Conservation (phyloP, 768 basidiomycete genomes). For the Favolaschia claudopus region DNA sequence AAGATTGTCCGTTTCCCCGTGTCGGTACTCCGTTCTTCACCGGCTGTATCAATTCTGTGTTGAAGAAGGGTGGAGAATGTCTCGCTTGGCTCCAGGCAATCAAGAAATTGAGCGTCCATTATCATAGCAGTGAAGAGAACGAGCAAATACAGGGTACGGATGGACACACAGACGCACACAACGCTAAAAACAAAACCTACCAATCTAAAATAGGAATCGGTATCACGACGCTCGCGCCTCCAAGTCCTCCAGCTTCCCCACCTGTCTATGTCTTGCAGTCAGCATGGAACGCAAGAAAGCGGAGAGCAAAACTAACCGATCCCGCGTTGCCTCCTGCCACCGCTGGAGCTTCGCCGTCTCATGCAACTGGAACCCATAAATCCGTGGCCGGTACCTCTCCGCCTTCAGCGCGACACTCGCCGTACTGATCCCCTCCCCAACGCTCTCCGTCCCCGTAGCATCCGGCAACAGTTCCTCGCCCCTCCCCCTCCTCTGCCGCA, state of each 20-base stretch:
- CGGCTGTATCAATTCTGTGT: too few relatives aligned
- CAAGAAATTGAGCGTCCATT: too few relatives aligned
- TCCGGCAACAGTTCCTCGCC: slow-evolving; percentile 60
- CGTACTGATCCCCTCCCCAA: slow-evolving; percentile 77
- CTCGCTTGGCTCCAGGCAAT: too few relatives aligned
- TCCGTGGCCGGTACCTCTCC: slow-evolving; percentile 90
- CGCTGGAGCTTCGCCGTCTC: slow-evolving; percentile 92
- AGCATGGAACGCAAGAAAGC: slow-evolving; percentile 4
- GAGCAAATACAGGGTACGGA: too few relatives aligned
- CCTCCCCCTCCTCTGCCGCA: slow-evolving; percentile 45
- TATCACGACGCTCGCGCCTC: slow-evolving; percentile 38
- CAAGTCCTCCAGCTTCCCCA: slow-evolving; percentile 56
- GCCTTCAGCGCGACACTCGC: slow-evolving; percentile 86
- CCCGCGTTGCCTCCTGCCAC: slow-evolving; percentile 95
- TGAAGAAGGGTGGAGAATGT: too few relatives aligned
- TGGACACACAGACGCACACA: too few relatives aligned
- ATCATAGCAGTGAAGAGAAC: too few relatives aligned
- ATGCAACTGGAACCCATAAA: slow-evolving; percentile 96
- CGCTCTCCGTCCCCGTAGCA: slow-evolving; percentile 58
- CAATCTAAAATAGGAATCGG: slow-evolving; percentile 27
- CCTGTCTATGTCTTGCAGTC: slow-evolving; percentile 46
- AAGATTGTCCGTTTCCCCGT: too few relatives aligned
- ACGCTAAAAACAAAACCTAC: too few relatives aligned
- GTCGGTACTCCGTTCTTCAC: too few relatives aligned
- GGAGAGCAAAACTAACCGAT: slow-evolving; percentile 60